Conservation (phyloP, 139 green algal species). For the Edaphochlamys debaryana region DNA sequence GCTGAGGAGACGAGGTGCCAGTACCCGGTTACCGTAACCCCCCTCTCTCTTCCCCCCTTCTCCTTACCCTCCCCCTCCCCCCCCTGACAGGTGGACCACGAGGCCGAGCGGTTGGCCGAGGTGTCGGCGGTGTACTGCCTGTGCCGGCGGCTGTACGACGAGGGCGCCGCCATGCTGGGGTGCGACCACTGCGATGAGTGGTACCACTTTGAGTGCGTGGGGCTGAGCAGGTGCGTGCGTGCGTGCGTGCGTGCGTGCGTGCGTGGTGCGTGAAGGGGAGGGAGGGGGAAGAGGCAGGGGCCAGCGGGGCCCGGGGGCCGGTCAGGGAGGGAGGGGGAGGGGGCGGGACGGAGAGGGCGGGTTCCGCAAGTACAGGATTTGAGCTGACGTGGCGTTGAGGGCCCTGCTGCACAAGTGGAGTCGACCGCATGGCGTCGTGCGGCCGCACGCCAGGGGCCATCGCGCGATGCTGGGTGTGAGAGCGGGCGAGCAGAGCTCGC, state of each 20-base stretch:
- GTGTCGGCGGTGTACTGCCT: slow-evolving; percentile 70
- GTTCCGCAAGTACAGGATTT: no score
- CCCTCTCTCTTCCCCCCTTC: background rate
- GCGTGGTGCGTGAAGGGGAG: slow-evolving; percentile 3
- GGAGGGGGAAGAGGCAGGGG: background rate
- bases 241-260: background rate
- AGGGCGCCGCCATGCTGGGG: slow-evolving; percentile 68
- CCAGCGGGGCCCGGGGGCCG: no score
- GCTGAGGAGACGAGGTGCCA: background rate
- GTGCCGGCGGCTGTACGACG: slow-evolving; percentile 73
- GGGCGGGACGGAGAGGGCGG: no score
- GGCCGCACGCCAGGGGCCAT: no score
- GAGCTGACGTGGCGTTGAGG: no score
- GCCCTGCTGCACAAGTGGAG: no score
- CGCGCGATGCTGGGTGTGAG: no score
- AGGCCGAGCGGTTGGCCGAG: slow-evolving; percentile 48
- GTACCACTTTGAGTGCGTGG: slow-evolving; percentile 82
- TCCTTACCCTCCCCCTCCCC: background rate
- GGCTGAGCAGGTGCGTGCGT: slow-evolving; percentile 41
- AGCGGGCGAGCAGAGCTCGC: no score
- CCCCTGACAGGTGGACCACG: background rate
- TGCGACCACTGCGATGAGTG: slow-evolving; percentile 79
- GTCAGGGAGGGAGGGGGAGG: background rate
- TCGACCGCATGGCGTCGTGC: no score
- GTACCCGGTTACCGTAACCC: no score